These are phyloP conservation scores for Fereydounia khargensis DNA, from an alignment of 1,284 basidiomycete genomes.

Conservation along the genomic window DNA sequence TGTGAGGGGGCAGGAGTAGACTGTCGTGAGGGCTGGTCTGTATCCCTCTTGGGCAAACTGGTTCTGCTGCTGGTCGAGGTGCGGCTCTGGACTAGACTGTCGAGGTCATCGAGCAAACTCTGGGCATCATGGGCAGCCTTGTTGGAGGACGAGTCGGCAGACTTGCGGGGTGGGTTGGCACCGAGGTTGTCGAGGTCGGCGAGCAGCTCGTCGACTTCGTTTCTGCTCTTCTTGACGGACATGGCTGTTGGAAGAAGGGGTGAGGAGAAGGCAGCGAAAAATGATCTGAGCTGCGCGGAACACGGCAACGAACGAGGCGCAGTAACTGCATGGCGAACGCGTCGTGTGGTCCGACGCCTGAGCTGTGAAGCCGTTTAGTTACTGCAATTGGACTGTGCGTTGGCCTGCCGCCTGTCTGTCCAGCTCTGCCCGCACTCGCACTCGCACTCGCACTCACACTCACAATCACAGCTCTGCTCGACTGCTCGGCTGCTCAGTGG, in stretches of 20 bases:
- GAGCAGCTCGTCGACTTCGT: conserved; percentile 53
- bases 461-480: too few species aligned
- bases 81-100: conserved; percentile 52
- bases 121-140: conserved; percentile 47
- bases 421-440: too few species aligned
- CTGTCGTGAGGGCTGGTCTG: neutral
- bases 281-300: conserved; percentile 7
- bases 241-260: too few species aligned
- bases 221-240: conserved; percentile 6
- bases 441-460: too few species aligned
- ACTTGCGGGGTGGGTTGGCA: conserved; percentile 11
- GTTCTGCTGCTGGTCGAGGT: conserved; percentile 21
- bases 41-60: conserved; percentile 21
- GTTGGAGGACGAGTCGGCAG: conserved; percentile 5
- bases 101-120: conserved; percentile 53
- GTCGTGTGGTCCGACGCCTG: neutral
- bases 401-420: too few species aligned
- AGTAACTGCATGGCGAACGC: neutral
- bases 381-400: too few species aligned
- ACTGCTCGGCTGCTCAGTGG: too few species aligned
- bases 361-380: too few species aligned
- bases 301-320: conserved; percentile 10
- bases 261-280: neutral
- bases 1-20: neutral
- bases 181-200: conserved; percentile 51